phyloP scores from a whole-genome alignment of 768 basidiomycete genomes.

The Collybia sp. region DNA sequence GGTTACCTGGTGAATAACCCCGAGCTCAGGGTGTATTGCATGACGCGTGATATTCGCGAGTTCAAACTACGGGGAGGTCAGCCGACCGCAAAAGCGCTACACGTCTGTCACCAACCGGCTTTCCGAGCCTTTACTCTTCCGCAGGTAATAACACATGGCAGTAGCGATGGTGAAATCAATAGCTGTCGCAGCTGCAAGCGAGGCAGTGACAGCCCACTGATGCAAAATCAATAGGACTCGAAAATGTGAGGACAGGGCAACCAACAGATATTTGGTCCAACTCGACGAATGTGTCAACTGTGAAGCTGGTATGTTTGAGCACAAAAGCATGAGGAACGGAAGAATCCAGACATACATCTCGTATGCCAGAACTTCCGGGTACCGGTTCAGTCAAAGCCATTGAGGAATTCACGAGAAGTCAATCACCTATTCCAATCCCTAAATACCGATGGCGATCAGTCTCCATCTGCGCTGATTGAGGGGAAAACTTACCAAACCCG shows the following conservation, averaged over 20 bases:
- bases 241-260: neutral
- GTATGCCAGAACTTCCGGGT: slow-evolving; percentile 25
- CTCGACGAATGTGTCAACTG: slow-evolving; percentile 23
- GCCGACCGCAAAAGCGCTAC: neutral
- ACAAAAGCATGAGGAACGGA: too few relatives aligned
- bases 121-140: slow-evolving; percentile 23
- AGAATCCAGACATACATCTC: slow-evolving; percentile 22
- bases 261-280: slow-evolving; percentile 26
- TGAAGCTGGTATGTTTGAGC: slow-evolving; percentile 17
- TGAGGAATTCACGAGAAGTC: neutral
- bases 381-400: neutral
- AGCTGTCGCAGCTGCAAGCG: slow-evolving; percentile 34
- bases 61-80: slow-evolving; percentile 14
- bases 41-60: slow-evolving; percentile 25
- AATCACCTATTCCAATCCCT: slow-evolving; percentile 30
- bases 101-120: slow-evolving; percentile 7
- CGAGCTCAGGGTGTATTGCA: slow-evolving; percentile 22
- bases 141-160: slow-evolving; percentile 28
- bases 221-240: neutral
- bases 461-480: neutral
- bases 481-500: slow-evolving; percentile 31
- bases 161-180: slow-evolving; percentile 39
- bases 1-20: slow-evolving; percentile 19
- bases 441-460: neutral
- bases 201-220: slow-evolving; percentile 39